Evolutionary conservation across 768 basidiomycete genomes (phyloP).

Genomic region (Rhizopogon salebrosus): DNA sequence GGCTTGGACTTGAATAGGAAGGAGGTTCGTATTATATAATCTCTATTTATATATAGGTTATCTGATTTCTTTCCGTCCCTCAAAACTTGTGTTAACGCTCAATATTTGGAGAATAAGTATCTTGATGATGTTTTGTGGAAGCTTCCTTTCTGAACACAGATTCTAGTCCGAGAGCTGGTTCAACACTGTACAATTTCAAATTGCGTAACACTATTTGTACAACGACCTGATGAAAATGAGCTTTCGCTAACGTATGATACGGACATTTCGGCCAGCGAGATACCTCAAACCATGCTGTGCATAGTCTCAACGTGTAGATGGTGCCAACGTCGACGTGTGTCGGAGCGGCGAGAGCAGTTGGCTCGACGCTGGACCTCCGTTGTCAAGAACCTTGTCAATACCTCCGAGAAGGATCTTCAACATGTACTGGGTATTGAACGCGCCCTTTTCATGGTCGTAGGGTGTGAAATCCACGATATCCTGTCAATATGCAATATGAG

Average conservation of each 20-base stretch:
- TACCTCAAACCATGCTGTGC: neutral
- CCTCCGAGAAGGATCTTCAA: constrained; percentile 5
- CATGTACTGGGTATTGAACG: constrained; percentile 6
- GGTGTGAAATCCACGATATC: constrained; percentile 39
- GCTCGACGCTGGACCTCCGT: constrained; percentile 1
- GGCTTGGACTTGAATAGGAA: too few relatives aligned
- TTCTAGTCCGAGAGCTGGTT: too few relatives aligned
- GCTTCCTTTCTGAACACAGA: too few relatives aligned
- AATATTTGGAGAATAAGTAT: too few relatives aligned
- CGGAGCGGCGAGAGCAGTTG: constrained; percentile 10
- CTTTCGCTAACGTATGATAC: neutral
- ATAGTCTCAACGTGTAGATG: neutral
- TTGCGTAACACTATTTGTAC: neutral
- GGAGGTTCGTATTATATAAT: too few relatives aligned
- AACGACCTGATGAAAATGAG: neutral
- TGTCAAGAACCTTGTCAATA: constrained; percentile 3
- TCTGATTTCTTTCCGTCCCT: too few relatives aligned
- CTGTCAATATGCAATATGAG: constrained; percentile 3
- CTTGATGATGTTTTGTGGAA: too few relatives aligned
- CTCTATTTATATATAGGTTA: too few relatives aligned
- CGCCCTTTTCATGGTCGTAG: constrained; percentile 9
- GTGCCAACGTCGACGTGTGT: neutral
- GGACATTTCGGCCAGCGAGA: neutral
- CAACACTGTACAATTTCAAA: neutral
- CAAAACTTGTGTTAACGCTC: too few relatives aligned